Percentiles rank a stretch among this genome's conserved stretches.
phyloP scores from a whole-genome alignment of 352 stramenopile species.

The Blastocystis sp. region DNA sequence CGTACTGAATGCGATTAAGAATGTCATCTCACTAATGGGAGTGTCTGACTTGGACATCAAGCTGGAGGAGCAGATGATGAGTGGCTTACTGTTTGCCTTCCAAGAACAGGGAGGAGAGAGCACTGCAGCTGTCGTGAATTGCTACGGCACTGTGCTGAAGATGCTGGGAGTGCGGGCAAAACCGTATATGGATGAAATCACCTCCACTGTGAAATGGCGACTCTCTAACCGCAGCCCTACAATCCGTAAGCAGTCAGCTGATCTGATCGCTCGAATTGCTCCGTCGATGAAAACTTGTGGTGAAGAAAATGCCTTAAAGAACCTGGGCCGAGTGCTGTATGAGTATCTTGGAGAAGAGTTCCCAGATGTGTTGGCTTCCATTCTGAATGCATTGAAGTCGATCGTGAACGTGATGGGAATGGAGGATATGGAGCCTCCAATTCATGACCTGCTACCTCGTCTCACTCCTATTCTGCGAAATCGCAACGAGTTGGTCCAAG shows the following conservation, averaged over 20 bases:
- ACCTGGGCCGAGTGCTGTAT: constrained; percentile 96
- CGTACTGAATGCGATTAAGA: constrained; percentile 97
- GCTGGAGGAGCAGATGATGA: constrained; percentile 97
- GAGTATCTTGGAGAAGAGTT: constrained; percentile 99
- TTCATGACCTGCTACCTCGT: constrained; percentile 94
- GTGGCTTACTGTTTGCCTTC: constrained; percentile 97
- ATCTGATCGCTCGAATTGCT: constrained; percentile 94
- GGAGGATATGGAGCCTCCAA: constrained; percentile 97
- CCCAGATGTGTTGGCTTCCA: constrained; percentile 93
- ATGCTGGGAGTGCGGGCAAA: constrained; percentile 90
- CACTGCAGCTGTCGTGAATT: constrained; percentile 87
- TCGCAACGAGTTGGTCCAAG: constrained; percentile 96
- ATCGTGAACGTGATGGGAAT: constrained; percentile 99
- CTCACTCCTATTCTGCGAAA: constrained; percentile 98
- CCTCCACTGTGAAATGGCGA: constrained; percentile 96
- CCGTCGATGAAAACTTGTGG: constrained; percentile 96
- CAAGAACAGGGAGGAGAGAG: constrained; percentile 83
- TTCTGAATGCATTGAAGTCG: constrained; percentile 90
- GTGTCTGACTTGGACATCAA: constrained; percentile 88
- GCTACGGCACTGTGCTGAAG: constrained; percentile 95
- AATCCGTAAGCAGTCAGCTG: constrained; percentile 96
- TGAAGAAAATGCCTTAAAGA: constrained; percentile 95
- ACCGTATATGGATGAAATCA: constrained; percentile 96
- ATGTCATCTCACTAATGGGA: constrained; percentile 93
- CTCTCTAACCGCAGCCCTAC: constrained; percentile 97